Percentiles rank a stretch among this genome's conserved stretches.
These are phyloP conservation scores for Lepidium aucheri DNA, from an alignment of 345 rosid species.

Conservation along the genomic window DNA sequence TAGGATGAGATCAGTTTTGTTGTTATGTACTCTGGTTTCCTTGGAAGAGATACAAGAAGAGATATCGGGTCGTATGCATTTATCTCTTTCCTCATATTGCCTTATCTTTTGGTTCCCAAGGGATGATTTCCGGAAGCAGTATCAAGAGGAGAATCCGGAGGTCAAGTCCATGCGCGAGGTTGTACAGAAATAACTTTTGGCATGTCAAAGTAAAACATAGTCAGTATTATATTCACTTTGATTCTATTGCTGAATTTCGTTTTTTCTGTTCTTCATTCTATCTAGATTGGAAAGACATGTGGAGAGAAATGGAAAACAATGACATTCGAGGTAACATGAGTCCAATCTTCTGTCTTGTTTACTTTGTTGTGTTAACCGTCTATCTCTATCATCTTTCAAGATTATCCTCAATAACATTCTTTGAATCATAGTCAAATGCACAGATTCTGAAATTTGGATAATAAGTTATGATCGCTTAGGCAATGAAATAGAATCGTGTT, in stretches of 20 bases:
- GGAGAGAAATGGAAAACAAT: constrained; percentile 95
- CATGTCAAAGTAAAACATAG: neutral
- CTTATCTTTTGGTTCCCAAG: constrained; percentile 27
- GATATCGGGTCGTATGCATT: neutral
- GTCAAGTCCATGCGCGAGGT: constrained; percentile 93
- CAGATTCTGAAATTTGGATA: neutral
- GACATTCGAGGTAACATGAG: constrained; percentile 56
- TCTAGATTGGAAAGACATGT: constrained; percentile 89
- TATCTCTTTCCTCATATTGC: neutral
- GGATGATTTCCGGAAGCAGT: constrained; percentile 87
- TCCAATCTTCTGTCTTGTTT: neutral
- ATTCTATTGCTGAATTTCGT: neutral
- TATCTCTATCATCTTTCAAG: neutral
- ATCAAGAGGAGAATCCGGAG: constrained; percentile 76
- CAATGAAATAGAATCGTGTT: neutral
- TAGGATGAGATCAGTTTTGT: neutral
- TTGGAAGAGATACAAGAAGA: neutral
- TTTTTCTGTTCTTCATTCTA: neutral
- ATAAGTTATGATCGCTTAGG: neutral
- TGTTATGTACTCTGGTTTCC: neutral
- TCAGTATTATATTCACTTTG: neutral
- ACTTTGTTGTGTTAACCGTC: neutral
- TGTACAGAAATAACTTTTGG: neutral
- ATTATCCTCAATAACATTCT: neutral
- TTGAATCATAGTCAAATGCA: neutral